phyloP scores from a whole-genome alignment of 768 basidiomycete genomes.

The Tulasnella sp. region DNA sequence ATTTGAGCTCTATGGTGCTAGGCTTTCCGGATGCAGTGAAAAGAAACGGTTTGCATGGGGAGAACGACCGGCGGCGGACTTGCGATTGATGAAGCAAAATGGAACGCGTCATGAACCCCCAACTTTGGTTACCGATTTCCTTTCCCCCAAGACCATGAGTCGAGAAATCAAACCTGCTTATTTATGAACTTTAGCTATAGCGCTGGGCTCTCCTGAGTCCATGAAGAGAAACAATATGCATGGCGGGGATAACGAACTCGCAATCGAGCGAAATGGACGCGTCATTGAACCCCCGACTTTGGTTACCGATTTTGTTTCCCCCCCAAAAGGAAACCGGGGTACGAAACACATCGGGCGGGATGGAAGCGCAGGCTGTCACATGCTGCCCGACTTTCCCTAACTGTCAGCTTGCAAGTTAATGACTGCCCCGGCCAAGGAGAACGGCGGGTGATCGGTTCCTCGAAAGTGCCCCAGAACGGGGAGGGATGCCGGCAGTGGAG shows the following conservation, averaged over 20 bases:
- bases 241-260: too few relatives aligned
- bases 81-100: too few relatives aligned
- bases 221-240: too few relatives aligned
- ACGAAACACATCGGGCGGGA: not conserved
- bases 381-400: not conserved
- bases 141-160: too few relatives aligned
- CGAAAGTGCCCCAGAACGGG: not conserved
- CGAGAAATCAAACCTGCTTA: not conserved
- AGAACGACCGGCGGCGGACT: too few relatives aligned
- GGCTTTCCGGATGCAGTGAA: too few relatives aligned
- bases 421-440: not conserved
- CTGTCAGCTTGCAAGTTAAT: not conserved
- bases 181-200: not conserved
- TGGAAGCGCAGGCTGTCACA: not conserved
- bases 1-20: too few relatives aligned
- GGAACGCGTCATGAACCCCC: too few relatives aligned
- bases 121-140: too few relatives aligned
- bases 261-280: not conserved
- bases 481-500: not conserved
- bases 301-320: not conserved
- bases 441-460: not conserved
- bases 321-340: not conserved
- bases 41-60: too few relatives aligned
- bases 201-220: too few relatives aligned
- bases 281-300: not conserved